Conservation (phyloP, 352 stramenopile genomes). For the Phytophthora pinifolia region DNA sequence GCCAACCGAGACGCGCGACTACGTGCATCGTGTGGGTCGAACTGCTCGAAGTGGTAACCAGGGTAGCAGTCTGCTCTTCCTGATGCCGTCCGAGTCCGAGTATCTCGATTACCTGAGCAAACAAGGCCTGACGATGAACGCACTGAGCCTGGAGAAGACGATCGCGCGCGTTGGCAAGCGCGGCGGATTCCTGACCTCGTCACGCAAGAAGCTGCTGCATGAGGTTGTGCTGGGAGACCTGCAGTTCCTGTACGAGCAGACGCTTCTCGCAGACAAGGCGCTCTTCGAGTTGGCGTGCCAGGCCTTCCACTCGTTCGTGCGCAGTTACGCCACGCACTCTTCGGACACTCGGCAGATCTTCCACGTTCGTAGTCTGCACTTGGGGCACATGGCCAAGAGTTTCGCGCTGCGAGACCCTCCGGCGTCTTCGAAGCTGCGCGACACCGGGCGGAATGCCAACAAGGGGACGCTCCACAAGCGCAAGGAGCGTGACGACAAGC, state of each 20-base stretch:
- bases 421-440: constrained; percentile 76
- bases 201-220: constrained; percentile 79
- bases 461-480: constrained; percentile 82
- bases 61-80: constrained; percentile 96
- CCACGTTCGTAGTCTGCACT: constrained; percentile 91
- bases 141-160: constrained; percentile 86
- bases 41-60: constrained; percentile 98
- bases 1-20: constrained; percentile 98
- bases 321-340: constrained; percentile 92
- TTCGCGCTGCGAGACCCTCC: constrained; percentile 89
- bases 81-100: constrained; percentile 95
- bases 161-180: constrained; percentile 62
- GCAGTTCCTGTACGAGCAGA: constrained; percentile 85
- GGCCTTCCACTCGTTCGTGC: constrained; percentile 92
- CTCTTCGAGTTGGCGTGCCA: constrained; percentile 86
- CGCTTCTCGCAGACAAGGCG: constrained; percentile 76
- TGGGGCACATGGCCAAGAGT: constrained; percentile 93
- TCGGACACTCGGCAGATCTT: constrained; percentile 92
- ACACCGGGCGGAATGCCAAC: constrained; percentile 74
- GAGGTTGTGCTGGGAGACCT: constrained; percentile 81
- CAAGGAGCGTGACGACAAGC: constrained; percentile 78
- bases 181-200: constrained; percentile 58
- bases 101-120: constrained; percentile 94
- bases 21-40: constrained; percentile 99
- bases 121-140: constrained; percentile 77